Base-by-base conservation (phyloP, 2,329 filamentous ascomycete species). In the Hypoxylon sp. region DNA sequence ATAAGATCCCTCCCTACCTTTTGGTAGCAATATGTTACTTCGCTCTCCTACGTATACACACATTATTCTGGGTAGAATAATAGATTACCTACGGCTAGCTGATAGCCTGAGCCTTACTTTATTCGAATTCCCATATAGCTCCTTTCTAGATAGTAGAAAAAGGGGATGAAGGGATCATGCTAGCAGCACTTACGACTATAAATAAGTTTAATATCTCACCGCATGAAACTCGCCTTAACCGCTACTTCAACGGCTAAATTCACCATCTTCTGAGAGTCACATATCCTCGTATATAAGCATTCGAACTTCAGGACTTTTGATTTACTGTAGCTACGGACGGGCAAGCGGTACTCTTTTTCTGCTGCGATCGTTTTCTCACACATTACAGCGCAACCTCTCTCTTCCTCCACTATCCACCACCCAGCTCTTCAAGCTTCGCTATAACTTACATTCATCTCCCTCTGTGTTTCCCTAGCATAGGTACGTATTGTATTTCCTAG, bases 401-500 rank as follows among this genome's bases (percentile, higher is more conserved):
- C 47, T 6, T 48, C 39, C 17, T 51, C 56, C 21, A 31, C n/a
- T 46, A 32, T 50, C 19, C 32, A 35, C 21, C 32, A 17, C 29
- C 39, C 8, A 48, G 21, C 51, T 51, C 7, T 19, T 7, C 13
- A 29, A 35, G 7, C 6, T 56, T 39, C 17, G 6, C 54, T 58
- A 32, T 44, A 67, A 46, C 21, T 35, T 59, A 62, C 59, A 29
- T 37, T 44, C 39, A 21, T 52, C 51, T 52, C 27, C 13, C 13
- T 2, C 13, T 13, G n/a, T 7, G n/a, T 50, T 51, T 61, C 62
- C 67, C 63, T 54, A 59, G 67, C 50, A 5, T 27, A 27, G 24
- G 24, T 63, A 55, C 64, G 67, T 62, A 69, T 69, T 55, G 67
- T 62, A 65, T 64, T 37, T 4, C 10, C n/a, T n/a, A n/a, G 10